Evolutionary conservation across 2,329 filamentous ascomycete species (phyloP), one percentile per base, ranked within the genome.

Genomic region (Aspergillus tubingensis): DNA sequence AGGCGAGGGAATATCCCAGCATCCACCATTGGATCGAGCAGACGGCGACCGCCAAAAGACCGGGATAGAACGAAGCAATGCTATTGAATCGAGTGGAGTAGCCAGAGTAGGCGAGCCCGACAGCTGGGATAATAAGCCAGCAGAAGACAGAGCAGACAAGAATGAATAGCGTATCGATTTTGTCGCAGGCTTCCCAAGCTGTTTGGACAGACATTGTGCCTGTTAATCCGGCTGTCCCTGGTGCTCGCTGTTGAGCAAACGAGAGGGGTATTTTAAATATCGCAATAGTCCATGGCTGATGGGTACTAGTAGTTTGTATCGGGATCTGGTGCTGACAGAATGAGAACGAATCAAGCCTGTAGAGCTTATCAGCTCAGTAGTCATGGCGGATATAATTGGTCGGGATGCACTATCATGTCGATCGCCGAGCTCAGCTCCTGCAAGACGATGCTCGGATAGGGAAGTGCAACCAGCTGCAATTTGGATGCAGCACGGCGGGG

Each of bases 21-120:
- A 82, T 65, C 62, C 80, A 83, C 81, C 81, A 83, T 69, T 83
- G 81, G 41, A 83, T 77, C 0, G 79, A 78, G 62, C 81, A 83
- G n/a, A 79, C 77, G 2, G 77, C 76, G 13, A 83, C 78, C 1
- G 79, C 75, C 10, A 83, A 74, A 2, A 83, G 70, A 0, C 81
- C 77, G 7, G 81, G 81, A 59, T 83, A 79, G 61, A 81, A 78
- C 2, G 80, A 80, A n/a, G 78, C 75, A 38, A 83, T 74, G 4
- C 79, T 79, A 62, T 80, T 82, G 53, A 78, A 77, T 13, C 79
- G 73, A 49, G 79, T 83, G 0, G 80, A 79, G 67, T 82, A 83
- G 3, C 81, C 80, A 1, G 77, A 79, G 65, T 83, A 83, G 4
- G 78, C 81, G 17, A 83, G 78, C 8, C 81, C 81, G 44, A 83